Evolutionary conservation across 306 rosid genomes (phyloP).

Genomic region (Astragalus glycyphyllos): DNA sequence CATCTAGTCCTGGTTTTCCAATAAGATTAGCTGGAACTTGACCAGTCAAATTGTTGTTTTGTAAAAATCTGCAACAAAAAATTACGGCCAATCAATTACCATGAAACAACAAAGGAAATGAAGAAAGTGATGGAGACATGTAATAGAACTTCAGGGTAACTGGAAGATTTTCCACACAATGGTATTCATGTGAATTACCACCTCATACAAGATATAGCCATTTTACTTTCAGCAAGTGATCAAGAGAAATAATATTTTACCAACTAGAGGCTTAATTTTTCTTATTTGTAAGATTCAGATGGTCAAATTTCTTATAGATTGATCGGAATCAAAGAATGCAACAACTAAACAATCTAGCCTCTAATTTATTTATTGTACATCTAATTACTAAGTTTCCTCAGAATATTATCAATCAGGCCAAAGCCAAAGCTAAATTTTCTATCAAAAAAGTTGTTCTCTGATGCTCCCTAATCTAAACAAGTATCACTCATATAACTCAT

Average conservation of each 20-base stretch:
- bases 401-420: conserved; percentile 1
- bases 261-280: neutral
- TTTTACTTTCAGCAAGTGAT: neutral
- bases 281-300: neutral
- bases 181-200: neutral
- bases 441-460: neutral
- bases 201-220: conserved; percentile 1
- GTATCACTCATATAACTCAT: too few species aligned
- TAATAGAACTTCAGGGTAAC: conserved; percentile 20
- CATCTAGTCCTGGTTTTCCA: conserved; percentile 60
- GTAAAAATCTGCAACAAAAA: conserved; percentile 69
- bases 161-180: conserved; percentile 9
- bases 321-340: conserved; percentile 15
- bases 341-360: conserved; percentile 29
- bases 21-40: conserved; percentile 71
- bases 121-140: conserved; percentile 11
- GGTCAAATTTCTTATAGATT: conserved; percentile 7
- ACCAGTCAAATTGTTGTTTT: conserved; percentile 89
- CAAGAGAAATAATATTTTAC: neutral
- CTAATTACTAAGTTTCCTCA: neutral
- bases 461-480: conserved; percentile 11
- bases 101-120: conserved; percentile 27
- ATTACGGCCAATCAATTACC: conserved; percentile 42
- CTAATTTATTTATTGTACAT: conserved; percentile 12
- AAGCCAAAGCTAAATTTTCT: conserved; percentile 23